Evolutionary conservation across 805 yeast genomes (phyloP), one percentile per base, ranked within the genome.

Genomic region (Hyphopichia homilentoma): DNA sequence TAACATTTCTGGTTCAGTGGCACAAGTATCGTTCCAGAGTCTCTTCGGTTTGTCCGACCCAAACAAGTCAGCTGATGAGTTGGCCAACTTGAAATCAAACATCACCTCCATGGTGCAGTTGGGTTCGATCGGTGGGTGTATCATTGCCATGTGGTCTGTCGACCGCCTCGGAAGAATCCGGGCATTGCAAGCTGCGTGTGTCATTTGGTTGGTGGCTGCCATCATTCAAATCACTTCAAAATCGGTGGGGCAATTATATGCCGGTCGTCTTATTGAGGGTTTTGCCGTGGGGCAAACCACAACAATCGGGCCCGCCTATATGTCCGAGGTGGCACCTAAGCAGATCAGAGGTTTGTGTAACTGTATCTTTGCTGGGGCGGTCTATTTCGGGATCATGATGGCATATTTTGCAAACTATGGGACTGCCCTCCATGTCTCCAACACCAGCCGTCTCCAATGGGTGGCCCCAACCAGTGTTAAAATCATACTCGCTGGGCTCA

Each of bases 31-130:
- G 0, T 75, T 75, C 47, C 48, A 43, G n/a, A 28, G 43, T 4
- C 50, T 50, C 30, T 73, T 73, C 40, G 74, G 74, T 0, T 54
- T 75, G 16, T 40, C 50, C 9, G 73, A 70, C 41, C 39, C 50
- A 5, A 39, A 47, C 18, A 62, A 62, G 39, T 32, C 71, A 1
- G 50, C 40, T 2, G 25, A 46, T 3, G 43, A 60, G 8, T 25
- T 66, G 6, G 77, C 77, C 3, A 58, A 68, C 39, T 45, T 69
- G 37, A 64, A 64, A 39, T 70, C 77, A 8, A 75, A 72, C 43
- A 73, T 75, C 45, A 64, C 74, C 3, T 57, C 78, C 11, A 75
- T 75, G 79, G 80, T 75, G 7, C 77, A 70, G 44, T 46, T 75
- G 16, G 78, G 77, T 4, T 64, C 75, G 11, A 63, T 73, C 22